phyloP scores from a whole-genome alignment of 2,329 filamentous ascomycete genomes.

The Claviceps sp. region DNA sequence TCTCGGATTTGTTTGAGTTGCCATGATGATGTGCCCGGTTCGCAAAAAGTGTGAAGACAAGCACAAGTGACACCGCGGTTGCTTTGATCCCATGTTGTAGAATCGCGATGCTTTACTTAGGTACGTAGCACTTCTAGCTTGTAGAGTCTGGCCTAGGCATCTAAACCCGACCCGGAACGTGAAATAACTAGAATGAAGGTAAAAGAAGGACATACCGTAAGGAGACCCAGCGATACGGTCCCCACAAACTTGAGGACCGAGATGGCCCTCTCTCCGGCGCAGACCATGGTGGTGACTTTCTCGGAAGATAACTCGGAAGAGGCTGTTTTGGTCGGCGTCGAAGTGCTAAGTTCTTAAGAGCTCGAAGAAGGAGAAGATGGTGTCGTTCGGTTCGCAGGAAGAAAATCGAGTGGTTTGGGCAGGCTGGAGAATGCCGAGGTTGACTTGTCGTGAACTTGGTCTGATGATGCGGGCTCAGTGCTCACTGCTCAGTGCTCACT shows the following conservation, averaged over 20 bases:
- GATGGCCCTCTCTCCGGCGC: slow-evolving; percentile 41
- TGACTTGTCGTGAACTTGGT: background rate
- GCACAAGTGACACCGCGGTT: too few species aligned
- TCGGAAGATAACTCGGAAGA: too few species aligned
- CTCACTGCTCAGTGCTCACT: too few species aligned
- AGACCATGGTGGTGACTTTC: slow-evolving; percentile 39
- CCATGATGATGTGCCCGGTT: background rate
- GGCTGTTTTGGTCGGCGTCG: background rate
- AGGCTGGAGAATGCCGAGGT: too few species aligned
- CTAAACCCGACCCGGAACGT: too few species aligned
- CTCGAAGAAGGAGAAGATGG: background rate
- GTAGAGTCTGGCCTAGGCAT: too few species aligned
- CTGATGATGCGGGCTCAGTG: background rate
- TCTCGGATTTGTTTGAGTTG: background rate
- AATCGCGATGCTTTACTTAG: too few species aligned
- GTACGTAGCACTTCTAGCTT: too few species aligned
- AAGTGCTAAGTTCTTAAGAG: background rate
- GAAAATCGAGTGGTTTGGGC: too few species aligned
- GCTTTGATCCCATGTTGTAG: too few species aligned
- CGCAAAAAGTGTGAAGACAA: too few species aligned
- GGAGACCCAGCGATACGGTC: slow-evolving; percentile 72
- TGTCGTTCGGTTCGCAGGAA: background rate
- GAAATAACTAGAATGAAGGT: background rate
- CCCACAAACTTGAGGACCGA: slow-evolving; percentile 85
- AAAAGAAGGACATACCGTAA: slow-evolving; percentile 52